phyloP scores from a whole-genome alignment of 2,329 filamentous ascomycete species.

The Cladosporium colombiae region DNA sequence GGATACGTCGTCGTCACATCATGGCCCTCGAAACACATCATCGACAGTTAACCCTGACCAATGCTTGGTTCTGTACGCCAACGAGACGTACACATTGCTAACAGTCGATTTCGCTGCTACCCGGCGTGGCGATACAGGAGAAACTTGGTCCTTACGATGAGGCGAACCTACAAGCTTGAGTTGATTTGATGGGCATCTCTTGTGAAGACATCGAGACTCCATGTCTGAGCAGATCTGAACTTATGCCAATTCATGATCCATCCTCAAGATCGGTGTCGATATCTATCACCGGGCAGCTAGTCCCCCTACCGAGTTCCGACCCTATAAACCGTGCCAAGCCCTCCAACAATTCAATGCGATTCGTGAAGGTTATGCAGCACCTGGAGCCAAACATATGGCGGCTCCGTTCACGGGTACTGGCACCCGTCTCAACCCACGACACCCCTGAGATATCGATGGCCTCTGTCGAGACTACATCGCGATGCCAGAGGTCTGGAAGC shows the following conservation, averaged over 20 bases:
- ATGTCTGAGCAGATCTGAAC: background rate
- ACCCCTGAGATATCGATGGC: background rate
- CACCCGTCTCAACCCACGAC: background rate
- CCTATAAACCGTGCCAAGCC: background rate
- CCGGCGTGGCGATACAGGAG: background rate
- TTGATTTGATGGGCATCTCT: background rate
- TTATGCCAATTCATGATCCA: background rate
- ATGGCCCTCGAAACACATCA: background rate
- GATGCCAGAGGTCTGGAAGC: background rate
- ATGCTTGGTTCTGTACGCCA: background rate
- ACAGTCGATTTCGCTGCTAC: background rate
- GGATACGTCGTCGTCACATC: background rate
- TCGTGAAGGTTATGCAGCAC: background rate
- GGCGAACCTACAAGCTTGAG: background rate
- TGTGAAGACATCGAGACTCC: background rate
- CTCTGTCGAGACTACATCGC: background rate
- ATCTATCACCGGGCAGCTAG: background rate
- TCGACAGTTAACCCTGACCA: background rate
- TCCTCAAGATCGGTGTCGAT: background rate
- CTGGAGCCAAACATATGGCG: background rate
- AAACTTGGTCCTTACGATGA: background rate
- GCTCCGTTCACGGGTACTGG: background rate
- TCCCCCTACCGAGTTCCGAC: background rate
- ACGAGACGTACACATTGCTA: background rate
- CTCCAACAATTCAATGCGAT: background rate